Evolutionary conservation across 257 asterid species (phyloP), one percentile per base, ranked within the genome.

Genomic region (Lantana camara): DNA sequence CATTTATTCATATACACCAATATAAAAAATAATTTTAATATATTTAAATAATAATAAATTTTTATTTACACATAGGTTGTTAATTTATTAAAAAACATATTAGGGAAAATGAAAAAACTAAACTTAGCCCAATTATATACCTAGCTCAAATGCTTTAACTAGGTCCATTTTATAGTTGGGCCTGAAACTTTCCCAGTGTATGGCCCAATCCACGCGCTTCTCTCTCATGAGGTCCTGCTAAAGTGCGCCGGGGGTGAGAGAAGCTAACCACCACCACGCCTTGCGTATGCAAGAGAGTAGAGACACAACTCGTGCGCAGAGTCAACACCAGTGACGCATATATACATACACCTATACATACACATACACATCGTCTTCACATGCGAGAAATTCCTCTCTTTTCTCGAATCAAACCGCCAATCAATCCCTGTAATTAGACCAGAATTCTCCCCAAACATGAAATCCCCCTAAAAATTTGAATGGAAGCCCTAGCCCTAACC

Each of bases 401-500:
- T 45, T 44, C 64, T 52, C 51, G 57, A 58, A 63, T 60, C 73
- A 11, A 65, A 74, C 66, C 27, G 56, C 68, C 65, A 73, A 70
- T 75, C 73, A 60, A 15, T 64, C 69, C 49, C 53, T 74, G 66
- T 42, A 74, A 80, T 78, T 84, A 51, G 57, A 60, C 49, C 50
- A 34, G 57, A 75, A 29, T 57, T 48, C 53, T 35, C 83, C 75
- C 67, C 47, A 73, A 66, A 67, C 65, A 78, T 82, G 92, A 83
- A 74, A 29, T 71, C 72, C 70, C 83, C 90, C 74, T 63, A 82
- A 63, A 56, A 63, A 35, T 50, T 57, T 67, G 79, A 81, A 76
- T 80, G 83, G 80, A 76, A 83, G 62, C 82, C 84, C 84, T 72
- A 79, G 73, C 82, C 79, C 84, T 75, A 79, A 76, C 82, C 79